Evolutionary conservation across 345 rosid species (phyloP).

Genomic region (Dimocarpus longan): DNA sequence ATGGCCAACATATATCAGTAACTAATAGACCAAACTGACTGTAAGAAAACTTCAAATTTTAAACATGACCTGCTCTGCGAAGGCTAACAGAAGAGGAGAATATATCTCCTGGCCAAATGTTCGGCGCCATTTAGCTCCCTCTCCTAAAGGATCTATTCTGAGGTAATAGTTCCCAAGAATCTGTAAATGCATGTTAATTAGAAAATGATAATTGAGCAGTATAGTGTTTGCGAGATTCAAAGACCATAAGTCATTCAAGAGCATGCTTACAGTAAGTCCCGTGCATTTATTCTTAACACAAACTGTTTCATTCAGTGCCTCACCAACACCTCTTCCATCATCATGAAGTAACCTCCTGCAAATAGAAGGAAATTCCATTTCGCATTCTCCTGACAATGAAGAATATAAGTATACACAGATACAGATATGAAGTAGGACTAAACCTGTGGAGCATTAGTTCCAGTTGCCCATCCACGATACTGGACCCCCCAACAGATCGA

Average conservation of each 20-base stretch:
- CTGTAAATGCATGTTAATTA: conserved; percentile 8
- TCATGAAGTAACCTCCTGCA: conserved; percentile 66
- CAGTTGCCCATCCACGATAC: conserved; percentile 65
- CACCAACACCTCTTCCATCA: conserved; percentile 72
- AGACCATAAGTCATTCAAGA: neutral
- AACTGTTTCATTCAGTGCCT: conserved; percentile 67
- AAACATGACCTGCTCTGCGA: conserved; percentile 26
- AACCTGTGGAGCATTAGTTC: conserved; percentile 78
- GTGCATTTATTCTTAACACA: conserved; percentile 47
- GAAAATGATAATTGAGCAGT: neutral
- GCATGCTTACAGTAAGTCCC: conserved; percentile 62
- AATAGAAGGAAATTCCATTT: conserved; percentile 10
- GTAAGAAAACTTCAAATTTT: neutral
- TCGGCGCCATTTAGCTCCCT: conserved; percentile 35
- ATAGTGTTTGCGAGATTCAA: neutral
- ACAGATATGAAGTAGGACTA: conserved; percentile 1
- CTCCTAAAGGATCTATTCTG: conserved; percentile 25
- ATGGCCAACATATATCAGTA: neutral
- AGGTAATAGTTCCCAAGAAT: conserved; percentile 20
- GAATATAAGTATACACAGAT: neutral
- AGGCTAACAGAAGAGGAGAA: conserved; percentile 31
- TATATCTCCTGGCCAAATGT: conserved; percentile 31
- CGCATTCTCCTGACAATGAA: neutral
- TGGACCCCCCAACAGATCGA: conserved; percentile 66
- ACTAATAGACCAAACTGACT: neutral